Conservation (phyloP, 225 moss, liverwort and hornwort genomes). For the Sphagnum tenellum region DNA sequence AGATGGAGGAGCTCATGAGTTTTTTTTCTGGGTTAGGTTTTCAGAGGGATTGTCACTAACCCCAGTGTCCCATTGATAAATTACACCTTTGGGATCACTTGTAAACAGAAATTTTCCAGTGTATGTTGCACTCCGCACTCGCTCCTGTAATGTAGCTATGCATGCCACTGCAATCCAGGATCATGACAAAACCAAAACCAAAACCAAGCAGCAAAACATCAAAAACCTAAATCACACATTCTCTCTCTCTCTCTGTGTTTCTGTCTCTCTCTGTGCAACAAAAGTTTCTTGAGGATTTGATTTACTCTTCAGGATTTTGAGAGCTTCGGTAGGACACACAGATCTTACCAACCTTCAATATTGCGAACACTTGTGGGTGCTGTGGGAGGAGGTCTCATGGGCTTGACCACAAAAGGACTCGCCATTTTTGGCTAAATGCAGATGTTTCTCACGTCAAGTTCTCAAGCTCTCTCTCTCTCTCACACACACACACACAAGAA, state of each 20-base stretch:
- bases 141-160: slow-evolving; percentile 31
- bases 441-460: too few species aligned
- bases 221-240: neutral
- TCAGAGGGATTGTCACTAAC: slow-evolving; percentile 5
- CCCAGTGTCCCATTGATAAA: slow-evolving; percentile 17
- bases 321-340: neutral
- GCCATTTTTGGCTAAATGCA: neutral
- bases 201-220: neutral
- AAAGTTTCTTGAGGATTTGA: neutral
- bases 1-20: too few species aligned
- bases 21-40: too few species aligned
- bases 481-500: too few species aligned
- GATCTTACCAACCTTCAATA: slow-evolving; percentile 11
- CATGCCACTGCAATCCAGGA: slow-evolving; percentile 23
- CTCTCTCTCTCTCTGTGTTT: neutral
- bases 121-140: slow-evolving; percentile 31
- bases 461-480: too few species aligned
- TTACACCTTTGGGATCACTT: slow-evolving; percentile 26
- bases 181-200: neutral
- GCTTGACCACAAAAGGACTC: slow-evolving; percentile 14
- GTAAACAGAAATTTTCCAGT: slow-evolving; percentile 21
- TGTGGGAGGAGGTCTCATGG: slow-evolving; percentile 20
- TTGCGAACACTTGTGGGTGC: slow-evolving; percentile 12
- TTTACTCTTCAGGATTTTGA: too few species aligned
- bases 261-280: neutral